Base-by-base conservation (phyloP, 306 rosid genomes). In the Sicyos edulis region DNA sequence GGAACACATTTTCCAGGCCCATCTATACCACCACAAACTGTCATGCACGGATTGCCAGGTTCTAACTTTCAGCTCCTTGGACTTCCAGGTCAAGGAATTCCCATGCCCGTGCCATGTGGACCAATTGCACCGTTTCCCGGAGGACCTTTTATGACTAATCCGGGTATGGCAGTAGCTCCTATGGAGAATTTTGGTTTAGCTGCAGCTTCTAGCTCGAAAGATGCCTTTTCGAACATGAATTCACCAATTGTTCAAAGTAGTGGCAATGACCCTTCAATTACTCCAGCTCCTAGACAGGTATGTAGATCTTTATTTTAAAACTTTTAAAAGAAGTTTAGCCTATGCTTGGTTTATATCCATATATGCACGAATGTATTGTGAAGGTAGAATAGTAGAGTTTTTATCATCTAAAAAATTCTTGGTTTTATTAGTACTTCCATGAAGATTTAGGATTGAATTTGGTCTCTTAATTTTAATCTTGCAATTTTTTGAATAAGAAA, bases 1-100 rank as follows among this genome's bases (percentile, higher is more conserved):
- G 95, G 93, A 78, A 78, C 85, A 70, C 97, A 86, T 74, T 82
- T 87, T 32, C 92, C 96, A n/a, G 74, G 72, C 77, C 66, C 82
- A 6, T 90, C 86, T 37, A 71, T 87, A 70, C 64, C 89, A 50
- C 93, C 89, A 76, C 84, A 81, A 45, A 20, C 84, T 32, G 85
- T 75, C 54, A 80, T 87, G 54, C 86, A 83, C 76, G 92, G 88
- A 60, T 81, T 88, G 89, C 53, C 83, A 34, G 83, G 93, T 75
- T 79, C 96, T 69, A 88, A 87, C 78, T 87, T 84, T 80, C 89
- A 80, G 68, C 51, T 80, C 71, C 86, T 82, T 80, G 88, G 88
- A 58, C 24, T 83, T 80, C 98, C 86, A 14, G 79, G 88, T 72
- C 96, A 83, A 79, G 96, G 96, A 82, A 62, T 82, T 82, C 79